phyloP scores from a whole-genome alignment of 495 filamentous ascomycete genomes.

The Xylaria grammica region DNA sequence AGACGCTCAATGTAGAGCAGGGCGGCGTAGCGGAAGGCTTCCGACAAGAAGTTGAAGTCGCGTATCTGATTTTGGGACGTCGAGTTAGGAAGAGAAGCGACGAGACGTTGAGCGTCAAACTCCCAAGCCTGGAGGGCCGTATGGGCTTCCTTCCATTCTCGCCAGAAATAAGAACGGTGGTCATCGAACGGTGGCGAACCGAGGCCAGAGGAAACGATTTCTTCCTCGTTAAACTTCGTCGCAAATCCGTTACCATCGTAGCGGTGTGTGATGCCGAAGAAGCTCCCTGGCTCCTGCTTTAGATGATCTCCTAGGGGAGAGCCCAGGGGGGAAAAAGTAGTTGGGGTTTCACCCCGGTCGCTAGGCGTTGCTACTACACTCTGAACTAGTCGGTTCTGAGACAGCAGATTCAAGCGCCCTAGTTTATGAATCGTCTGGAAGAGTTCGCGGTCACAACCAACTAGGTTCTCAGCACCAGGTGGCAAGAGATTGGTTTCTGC shows the following conservation, averaged over 20 bases:
- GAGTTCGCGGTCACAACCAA: constrained; percentile 82
- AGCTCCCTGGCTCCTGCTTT: constrained; percentile 45
- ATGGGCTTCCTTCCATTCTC: constrained; percentile 82
- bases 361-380: constrained; percentile 36
- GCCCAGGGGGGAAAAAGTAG: constrained; percentile 42
- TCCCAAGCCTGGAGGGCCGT: constrained; percentile 80
- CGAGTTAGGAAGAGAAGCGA: constrained; percentile 47
- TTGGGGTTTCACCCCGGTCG: constrained; percentile 31
- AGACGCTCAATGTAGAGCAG: constrained; percentile 91
- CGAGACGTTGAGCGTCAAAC: constrained; percentile 61
- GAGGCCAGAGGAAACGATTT: constrained; percentile 39
- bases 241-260: constrained; percentile 70
- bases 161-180: constrained; percentile 72
- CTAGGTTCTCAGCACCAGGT: constrained; percentile 70
- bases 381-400: constrained; percentile 69
- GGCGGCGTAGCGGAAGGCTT: constrained; percentile 87
- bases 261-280: constrained; percentile 43
- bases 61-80: constrained; percentile 55
- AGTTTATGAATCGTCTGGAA: constrained; percentile 80
- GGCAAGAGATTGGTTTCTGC: constrained; percentile 72
- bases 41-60: constrained; percentile 69
- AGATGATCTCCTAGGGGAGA: constrained; percentile 55
- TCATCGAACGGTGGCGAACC: constrained; percentile 53
- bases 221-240: constrained; percentile 53
- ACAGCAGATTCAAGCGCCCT: constrained; percentile 86